Percentiles rank a stretch among this genome's conserved stretches.
Evolutionary conservation across 2,329 filamentous ascomycete genomes (phyloP).

Genomic region (Fusarium bulbicola): DNA sequence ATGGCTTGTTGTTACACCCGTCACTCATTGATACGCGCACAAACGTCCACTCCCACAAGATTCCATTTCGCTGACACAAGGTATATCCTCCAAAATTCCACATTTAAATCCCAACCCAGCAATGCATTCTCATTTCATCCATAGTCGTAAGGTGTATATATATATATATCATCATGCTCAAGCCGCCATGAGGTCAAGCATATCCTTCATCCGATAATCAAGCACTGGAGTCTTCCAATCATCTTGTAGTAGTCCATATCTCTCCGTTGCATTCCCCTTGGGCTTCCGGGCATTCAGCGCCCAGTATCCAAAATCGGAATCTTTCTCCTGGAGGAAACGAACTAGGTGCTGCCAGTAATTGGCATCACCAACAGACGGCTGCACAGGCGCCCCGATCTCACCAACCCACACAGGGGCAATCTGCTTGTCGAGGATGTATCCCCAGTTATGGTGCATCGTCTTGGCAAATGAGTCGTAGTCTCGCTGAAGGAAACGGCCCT

Average conservation of each 20-base stretch:
- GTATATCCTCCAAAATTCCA: constrained; percentile 25
- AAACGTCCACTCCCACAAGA: not conserved
- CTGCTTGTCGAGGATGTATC: constrained; percentile 62
- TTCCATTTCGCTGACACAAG: constrained; percentile 8
- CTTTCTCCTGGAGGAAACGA: constrained; percentile 63
- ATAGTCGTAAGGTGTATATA: not conserved
- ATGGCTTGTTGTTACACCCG: not conserved
- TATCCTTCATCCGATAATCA: constrained; percentile 71
- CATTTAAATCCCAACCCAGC: not conserved
- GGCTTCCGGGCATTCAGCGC: constrained; percentile 74
- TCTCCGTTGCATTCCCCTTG: constrained; percentile 63
- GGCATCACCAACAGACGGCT: constrained; percentile 63
- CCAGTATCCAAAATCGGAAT: constrained; percentile 77
- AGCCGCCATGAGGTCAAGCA: constrained; percentile 61
- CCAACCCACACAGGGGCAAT: constrained; percentile 72
- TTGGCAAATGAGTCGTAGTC: constrained; percentile 69
- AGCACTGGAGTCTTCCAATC: constrained; percentile 71
- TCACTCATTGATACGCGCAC: not conserved
- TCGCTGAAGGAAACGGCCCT: constrained; percentile 68
- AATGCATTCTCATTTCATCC: constrained; percentile 7
- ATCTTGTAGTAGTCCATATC: constrained; percentile 69
- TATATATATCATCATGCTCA: not conserved
- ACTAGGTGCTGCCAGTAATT: constrained; percentile 74
- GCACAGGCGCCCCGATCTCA: constrained; percentile 68
- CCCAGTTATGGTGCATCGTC: constrained; percentile 73